phyloP scores from a whole-genome alignment of 768 basidiomycete species.

The Mycena rosella region DNA sequence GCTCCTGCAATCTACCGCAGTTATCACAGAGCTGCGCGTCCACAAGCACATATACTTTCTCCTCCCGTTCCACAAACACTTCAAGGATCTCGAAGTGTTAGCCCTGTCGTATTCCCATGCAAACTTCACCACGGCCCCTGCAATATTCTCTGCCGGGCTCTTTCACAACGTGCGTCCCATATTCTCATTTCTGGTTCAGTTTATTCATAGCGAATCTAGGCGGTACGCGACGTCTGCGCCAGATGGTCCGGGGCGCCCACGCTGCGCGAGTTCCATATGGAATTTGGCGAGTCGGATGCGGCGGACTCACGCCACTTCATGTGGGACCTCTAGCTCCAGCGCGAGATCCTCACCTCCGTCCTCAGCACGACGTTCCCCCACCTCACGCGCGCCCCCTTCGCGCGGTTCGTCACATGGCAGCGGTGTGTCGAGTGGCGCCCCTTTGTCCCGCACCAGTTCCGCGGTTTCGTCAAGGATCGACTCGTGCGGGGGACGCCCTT shows the following conservation, averaged over 20 bases:
- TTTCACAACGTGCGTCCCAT: slow-evolving; percentile 3
- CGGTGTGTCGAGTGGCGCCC: slow-evolving; percentile 19
- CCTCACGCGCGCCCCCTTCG: slow-evolving; percentile 8
- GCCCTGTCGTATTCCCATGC: slow-evolving; percentile 24
- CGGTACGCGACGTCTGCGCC: slow-evolving; percentile 1
- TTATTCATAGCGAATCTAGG: neutral
- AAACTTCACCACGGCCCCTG: slow-evolving; percentile 15
- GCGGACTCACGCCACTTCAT: slow-evolving; percentile 15
- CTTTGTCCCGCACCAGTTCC: slow-evolving; percentile 23
- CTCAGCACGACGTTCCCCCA: slow-evolving; percentile 1
- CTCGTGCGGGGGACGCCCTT: neutral
- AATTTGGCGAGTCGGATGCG: slow-evolving; percentile 4
- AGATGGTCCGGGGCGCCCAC: slow-evolving; percentile 8
- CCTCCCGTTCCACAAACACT: slow-evolving; percentile 19
- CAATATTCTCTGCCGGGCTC: neutral
- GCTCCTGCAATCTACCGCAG: neutral
- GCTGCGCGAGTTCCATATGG: slow-evolving; percentile 25
- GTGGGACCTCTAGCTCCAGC: slow-evolving; percentile 29
- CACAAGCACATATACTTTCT: slow-evolving; percentile 27
- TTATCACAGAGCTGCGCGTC: slow-evolving; percentile 30
- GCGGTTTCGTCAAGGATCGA: neutral
- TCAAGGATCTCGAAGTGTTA: slow-evolving; percentile 18
- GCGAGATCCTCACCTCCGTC: neutral
- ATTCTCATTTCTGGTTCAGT: neutral
- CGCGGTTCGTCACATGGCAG: slow-evolving; percentile 22